Percentiles rank a stretch among this genome's conserved stretches.
These are phyloP conservation scores for Botrytis paeoniae DNA, from an alignment of 2,329 filamentous ascomycete genomes.

Conservation along the genomic window DNA sequence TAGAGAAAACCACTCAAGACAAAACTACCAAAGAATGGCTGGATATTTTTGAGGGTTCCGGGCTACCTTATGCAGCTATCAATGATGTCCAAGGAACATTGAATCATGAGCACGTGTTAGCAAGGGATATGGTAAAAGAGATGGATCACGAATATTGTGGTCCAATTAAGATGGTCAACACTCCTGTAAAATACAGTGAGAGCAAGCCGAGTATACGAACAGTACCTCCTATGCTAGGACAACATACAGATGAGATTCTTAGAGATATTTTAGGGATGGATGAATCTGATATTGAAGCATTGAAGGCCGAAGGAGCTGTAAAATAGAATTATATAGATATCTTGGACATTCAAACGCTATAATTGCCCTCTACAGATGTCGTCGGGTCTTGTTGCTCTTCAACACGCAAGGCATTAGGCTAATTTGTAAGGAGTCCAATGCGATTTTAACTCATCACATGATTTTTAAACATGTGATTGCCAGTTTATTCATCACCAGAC, in stretches of 20 bases:
- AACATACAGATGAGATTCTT: slow-evolving; percentile 81
- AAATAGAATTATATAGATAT: slow-evolving; percentile 39
- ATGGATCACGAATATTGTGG: slow-evolving; percentile 82
- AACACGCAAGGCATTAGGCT: background rate
- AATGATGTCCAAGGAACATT: slow-evolving; percentile 88
- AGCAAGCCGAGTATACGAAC: slow-evolving; percentile 72
- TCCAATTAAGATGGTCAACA: slow-evolving; percentile 84
- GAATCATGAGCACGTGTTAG: slow-evolving; percentile 78
- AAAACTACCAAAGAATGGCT: slow-evolving; percentile 90
- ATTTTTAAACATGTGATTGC: slow-evolving; percentile 14
- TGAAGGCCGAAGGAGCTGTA: slow-evolving; percentile 68
- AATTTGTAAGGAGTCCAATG: background rate
- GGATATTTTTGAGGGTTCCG: slow-evolving; percentile 78
- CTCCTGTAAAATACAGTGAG: slow-evolving; percentile 90
- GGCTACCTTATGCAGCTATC: slow-evolving; percentile 91
- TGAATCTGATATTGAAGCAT: slow-evolving; percentile 53
- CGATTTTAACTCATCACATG: slow-evolving; percentile 20
- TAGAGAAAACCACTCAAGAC: slow-evolving; percentile 70
- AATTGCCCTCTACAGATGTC: background rate
- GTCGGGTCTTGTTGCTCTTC: background rate
- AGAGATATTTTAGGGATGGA: slow-evolving; percentile 59
- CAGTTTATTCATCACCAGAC: slow-evolving; percentile 19
- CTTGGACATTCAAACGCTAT: background rate
- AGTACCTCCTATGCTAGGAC: slow-evolving; percentile 78
- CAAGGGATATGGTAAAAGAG: slow-evolving; percentile 85